Base-by-base conservation (phyloP, 352 stramenopile genomes). In the Pythium dissimile region DNA sequence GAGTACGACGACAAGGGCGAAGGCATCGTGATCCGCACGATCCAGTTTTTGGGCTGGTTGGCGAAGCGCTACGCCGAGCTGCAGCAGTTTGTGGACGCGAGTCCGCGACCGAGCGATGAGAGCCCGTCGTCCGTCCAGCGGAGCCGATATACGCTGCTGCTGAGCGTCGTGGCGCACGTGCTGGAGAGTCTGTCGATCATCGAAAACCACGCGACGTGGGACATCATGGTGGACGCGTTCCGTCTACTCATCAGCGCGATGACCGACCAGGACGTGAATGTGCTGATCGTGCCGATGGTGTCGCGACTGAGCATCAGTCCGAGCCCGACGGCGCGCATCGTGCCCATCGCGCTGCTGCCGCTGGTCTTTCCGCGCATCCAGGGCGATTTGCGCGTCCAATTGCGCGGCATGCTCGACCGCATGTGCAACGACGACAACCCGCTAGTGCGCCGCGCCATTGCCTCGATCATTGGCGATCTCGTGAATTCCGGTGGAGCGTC, bases 1-100 rank as follows among this genome's bases (percentile, higher is more conserved):
- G 81, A 89, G 27, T 91, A 93, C 52, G 83, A 92, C 38, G 85
- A 95, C 62, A 95, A 95, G 67, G 85, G 85, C 21, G 85, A 95
- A 64, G 88, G 73, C 35, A 88, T 81, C 28, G 85, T 95, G 23
- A 89, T 95, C 35, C 66, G 81, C 24, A 89, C 81, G 11, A 92
- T 93, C 39, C 80, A 91, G 47, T 92, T 92, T 35, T 67, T 93
- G 20, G 81, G 81, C 2, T 91, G 80, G 80, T 67, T 94, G 8
- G 80, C 79, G 5, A 81, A 82, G 12, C 80, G 79, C n/a, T 76
- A 72, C n/a, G 80, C 80, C 9, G 67, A 73, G 47, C 71, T 89
- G 63, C 73, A 90, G 31, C 67, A 87, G 38, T 75, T 82, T 56
- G 55, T 82, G 20, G 54, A 73, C 20, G 42, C 54, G 38, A 75